Conservation (phyloP, 495 filamentous ascomycete genomes). For the Articulospora tetracladia region DNA sequence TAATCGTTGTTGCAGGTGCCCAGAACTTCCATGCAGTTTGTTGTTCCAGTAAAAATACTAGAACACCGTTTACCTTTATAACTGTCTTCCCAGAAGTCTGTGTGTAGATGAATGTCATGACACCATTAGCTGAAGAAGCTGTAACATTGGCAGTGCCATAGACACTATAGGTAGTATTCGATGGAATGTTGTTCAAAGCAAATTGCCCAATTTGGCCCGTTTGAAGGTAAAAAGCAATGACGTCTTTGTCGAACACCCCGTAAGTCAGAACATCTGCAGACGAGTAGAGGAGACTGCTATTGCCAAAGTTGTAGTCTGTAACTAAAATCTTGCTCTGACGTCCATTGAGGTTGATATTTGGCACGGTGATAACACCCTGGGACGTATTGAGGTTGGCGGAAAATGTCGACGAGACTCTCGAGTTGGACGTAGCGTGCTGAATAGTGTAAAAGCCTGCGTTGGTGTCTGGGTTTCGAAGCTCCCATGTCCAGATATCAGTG, state of each 20-base stretch:
- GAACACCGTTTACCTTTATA: slow-evolving; percentile 30
- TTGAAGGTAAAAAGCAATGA: slow-evolving; percentile 41
- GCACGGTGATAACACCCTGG: slow-evolving; percentile 35
- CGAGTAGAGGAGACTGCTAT: slow-evolving; percentile 38
- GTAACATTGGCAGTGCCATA: slow-evolving; percentile 22
- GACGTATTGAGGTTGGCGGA: slow-evolving; percentile 38
- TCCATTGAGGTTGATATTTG: slow-evolving; percentile 40
- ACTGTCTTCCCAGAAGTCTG: slow-evolving; percentile 33
- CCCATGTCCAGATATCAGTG: slow-evolving; percentile 43
- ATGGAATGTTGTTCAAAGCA: slow-evolving; percentile 31
- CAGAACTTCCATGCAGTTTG: slow-evolving; percentile 47
- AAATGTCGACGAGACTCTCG: slow-evolving; percentile 32
- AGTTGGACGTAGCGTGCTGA: slow-evolving; percentile 35
- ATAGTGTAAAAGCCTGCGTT: slow-evolving; percentile 47
- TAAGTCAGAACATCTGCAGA: slow-evolving; percentile 47
- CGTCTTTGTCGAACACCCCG: slow-evolving; percentile 34
- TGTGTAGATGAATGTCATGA: slow-evolving; percentile 30
- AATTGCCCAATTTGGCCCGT: slow-evolving; percentile 40
- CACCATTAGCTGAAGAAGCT: slow-evolving; percentile 15
- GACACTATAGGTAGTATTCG: slow-evolving; percentile 10
- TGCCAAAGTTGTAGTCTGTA: slow-evolving; percentile 44
- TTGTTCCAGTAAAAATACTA: slow-evolving; percentile 39
- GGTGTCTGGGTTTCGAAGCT: slow-evolving; percentile 50
- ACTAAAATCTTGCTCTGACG: slow-evolving; percentile 48
- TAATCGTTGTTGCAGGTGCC: slow-evolving; percentile 38